Evolutionary conservation across 768 basidiomycete species (phyloP).

Genomic region (Tephrocybe rancida): DNA sequence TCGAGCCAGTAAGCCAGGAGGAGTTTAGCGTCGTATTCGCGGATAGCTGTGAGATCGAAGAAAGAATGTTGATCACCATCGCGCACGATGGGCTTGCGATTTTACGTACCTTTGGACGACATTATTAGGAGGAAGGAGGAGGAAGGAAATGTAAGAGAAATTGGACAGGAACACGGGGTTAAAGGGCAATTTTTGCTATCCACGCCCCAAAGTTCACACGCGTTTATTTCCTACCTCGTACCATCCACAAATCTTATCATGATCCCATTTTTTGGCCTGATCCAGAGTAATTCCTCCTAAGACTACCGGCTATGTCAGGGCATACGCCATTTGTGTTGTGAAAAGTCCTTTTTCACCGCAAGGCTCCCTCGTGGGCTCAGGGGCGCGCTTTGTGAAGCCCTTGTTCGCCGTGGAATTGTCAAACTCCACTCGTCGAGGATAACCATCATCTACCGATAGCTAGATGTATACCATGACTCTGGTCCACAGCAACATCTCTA

Average conservation of each 20-base stretch:
- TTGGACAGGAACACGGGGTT: constrained; percentile 18
- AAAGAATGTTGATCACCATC: constrained; percentile 10
- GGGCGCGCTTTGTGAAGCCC: background rate
- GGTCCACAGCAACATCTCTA: background rate
- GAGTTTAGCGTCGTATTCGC: constrained; percentile 99
- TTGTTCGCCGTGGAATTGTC: background rate
- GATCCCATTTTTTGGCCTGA: constrained; percentile 9
- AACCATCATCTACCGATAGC: background rate
- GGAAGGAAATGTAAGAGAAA: constrained; percentile 14
- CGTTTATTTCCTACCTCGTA: constrained; percentile 20
- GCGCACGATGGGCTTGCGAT: background rate
- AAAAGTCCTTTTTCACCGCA: background rate
- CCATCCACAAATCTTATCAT: constrained; percentile 14
- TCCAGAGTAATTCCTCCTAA: constrained; percentile 1
- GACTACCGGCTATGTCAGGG: background rate
- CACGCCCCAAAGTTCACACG: constrained; percentile 29
- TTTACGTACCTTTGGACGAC: constrained; percentile 44
- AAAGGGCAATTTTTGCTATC: constrained; percentile 19
- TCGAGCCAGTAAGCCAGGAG: constrained; percentile 97
- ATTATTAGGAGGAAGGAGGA: constrained; percentile 28
- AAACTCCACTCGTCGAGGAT: background rate
- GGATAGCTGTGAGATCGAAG: constrained; percentile 54
- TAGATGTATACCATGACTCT: background rate
- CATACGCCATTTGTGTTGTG: background rate
- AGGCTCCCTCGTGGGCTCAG: background rate